Base-by-base conservation (phyloP, 2,329 filamentous ascomycete genomes). In the Penicillium sp. region DNA sequence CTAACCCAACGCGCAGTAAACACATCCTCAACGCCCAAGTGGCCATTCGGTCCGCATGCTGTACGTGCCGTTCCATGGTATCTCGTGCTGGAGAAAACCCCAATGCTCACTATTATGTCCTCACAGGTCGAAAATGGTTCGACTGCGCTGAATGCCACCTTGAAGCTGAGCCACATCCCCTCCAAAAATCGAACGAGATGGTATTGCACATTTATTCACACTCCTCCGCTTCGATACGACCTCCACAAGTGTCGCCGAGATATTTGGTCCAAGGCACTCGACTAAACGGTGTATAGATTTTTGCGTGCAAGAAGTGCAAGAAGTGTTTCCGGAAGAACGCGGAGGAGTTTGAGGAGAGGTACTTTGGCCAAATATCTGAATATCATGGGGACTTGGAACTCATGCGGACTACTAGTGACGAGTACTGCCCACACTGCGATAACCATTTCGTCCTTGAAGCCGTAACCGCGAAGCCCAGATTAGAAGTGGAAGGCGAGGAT, bases 11-110 rank as follows among this genome's bases (percentile, higher is more conserved):
- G 44, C 51, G 23, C 70, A 97, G 95, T 85, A 98, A 98, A 86
- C 95, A 99, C 83, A 85, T 99, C 74, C 89, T 99, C 78, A 99
- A 99, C 84, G 95, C 94, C 66, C 95, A 99, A 82, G 95, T 99
- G 73, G 84, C 94, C 61, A 96, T 99, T 81, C 91, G 95, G 71
- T 95, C 93, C 60, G 91, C 93, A 66, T 99, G 95, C 85, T 99
- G 95, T 94, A 86, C 72, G 88, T 79, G 44, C 26, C 54, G 35
- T 41, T 41, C 35, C 35, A 41, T 9, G 35, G 35, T 41, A 41
- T 41, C 9, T 15, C 35, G 13, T 41, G 11, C 49, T 54, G 15
- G 35, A 31, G 35, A 21, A 29, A 26, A 45, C 41, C 41, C 15
- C 23, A 26, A 29, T 30, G 11, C 56, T 49, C 13, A 47, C 30